Evolutionary conservation across 768 basidiomycete species (phyloP).

Genomic region (Leucocoprinus birnbaumii): DNA sequence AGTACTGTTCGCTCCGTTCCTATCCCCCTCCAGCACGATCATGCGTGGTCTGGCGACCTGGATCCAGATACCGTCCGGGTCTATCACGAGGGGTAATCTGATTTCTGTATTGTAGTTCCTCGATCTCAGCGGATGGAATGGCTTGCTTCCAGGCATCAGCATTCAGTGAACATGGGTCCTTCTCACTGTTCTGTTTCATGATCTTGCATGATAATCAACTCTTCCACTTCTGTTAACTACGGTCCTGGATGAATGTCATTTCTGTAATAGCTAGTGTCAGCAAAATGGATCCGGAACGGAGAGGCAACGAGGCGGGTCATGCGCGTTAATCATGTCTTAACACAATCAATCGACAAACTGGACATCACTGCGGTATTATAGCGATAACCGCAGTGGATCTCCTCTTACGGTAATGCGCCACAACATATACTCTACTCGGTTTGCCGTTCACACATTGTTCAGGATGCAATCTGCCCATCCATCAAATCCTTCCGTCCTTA

Average conservation of each 20-base stretch:
- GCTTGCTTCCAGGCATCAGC: neutral
- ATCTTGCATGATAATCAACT: neutral
- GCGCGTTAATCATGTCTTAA: slow-evolving; percentile 1
- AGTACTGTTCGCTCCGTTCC: neutral
- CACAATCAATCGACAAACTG: slow-evolving; percentile 9
- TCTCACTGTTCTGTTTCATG: neutral
- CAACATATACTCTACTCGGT: neutral
- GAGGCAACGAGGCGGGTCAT: too few relatives aligned
- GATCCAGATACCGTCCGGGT: slow-evolving; percentile 1
- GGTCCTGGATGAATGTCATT: neutral
- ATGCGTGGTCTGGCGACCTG: neutral
- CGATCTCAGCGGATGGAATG: slow-evolving; percentile 7
- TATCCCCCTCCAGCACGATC: neutral
- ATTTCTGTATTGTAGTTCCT: neutral
- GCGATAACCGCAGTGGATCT: neutral
- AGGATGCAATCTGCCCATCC: slow-evolving; percentile 10
- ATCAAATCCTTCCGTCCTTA: slow-evolving; percentile 11
- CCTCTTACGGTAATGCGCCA: neutral
- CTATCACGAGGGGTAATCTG: slow-evolving; percentile 3
- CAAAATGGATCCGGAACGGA: neutral
- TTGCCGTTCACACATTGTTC: slow-evolving; percentile 5
- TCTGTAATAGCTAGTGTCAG: neutral
- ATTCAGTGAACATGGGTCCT: too few relatives aligned
- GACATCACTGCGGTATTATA: slow-evolving; percentile 5
- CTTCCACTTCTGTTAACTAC: neutral